These are phyloP conservation scores for Cercospora sp. DNA, from an alignment of 2,329 filamentous ascomycete species.

Conservation along the genomic window DNA sequence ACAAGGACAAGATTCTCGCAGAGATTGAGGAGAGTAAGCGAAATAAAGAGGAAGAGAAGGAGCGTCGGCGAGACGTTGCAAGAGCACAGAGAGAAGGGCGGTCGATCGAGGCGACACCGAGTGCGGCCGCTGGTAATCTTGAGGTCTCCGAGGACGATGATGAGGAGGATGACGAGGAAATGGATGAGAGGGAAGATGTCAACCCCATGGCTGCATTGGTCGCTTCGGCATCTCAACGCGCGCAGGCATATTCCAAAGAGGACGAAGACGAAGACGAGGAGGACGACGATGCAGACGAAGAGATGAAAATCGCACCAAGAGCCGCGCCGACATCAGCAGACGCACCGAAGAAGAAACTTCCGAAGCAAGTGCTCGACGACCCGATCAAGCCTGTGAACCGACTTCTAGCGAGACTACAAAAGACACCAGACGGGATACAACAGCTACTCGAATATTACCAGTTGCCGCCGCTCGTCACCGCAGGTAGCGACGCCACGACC, in stretches of 20 bases:
- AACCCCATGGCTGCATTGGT: conserved; percentile 93
- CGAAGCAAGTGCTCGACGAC: conserved; percentile 91
- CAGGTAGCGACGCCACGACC: conserved; percentile 73
- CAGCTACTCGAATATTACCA: conserved; percentile 83
- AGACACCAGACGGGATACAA: conserved; percentile 69
- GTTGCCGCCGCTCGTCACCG: conserved; percentile 70
- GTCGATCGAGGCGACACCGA: conserved; percentile 45
- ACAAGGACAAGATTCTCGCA: conserved; percentile 91
- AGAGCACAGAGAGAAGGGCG: conserved; percentile 46
- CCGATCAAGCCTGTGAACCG: conserved; percentile 83
- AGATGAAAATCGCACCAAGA: conserved; percentile 8
- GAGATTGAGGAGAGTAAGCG: conserved; percentile 89
- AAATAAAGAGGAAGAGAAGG: conserved; percentile 76
- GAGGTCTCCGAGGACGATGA: conserved; percentile 51
- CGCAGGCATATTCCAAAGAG: conserved; percentile 64
- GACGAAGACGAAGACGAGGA: conserved; percentile 60
- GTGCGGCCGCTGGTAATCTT: conserved; percentile 52
- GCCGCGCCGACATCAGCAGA: conserved; percentile 7
- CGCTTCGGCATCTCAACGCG: conserved; percentile 77
- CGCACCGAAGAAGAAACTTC: conserved; percentile 67
- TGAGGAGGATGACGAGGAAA: conserved; percentile 57
- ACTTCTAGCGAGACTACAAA: conserved; percentile 76
- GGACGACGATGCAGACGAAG: conserved; percentile 48
- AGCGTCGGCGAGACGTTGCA: conserved; percentile 68
- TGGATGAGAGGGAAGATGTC: conserved; percentile 64